These are phyloP conservation scores for Penicillium maclennaniae DNA, from an alignment of 495 filamentous ascomycete species.

Conservation along the genomic window DNA sequence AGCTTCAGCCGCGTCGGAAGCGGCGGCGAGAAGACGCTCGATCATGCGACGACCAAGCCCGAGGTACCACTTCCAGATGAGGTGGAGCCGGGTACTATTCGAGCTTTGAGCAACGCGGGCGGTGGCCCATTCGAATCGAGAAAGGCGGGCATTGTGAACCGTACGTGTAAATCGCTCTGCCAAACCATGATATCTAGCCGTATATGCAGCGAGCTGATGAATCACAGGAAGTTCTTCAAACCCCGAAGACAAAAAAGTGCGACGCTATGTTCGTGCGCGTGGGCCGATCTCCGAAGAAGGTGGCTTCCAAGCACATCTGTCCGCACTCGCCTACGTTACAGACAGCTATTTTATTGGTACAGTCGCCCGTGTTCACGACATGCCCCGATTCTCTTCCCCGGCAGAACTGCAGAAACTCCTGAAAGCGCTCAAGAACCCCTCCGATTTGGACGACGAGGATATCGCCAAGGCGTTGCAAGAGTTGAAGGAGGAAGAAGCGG, in stretches of 20 bases:
- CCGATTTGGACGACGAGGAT: conserved; percentile 43
- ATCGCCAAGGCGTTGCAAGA: conserved; percentile 39
- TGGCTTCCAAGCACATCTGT: conserved; percentile 74
- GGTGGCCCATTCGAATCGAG: conserved; percentile 42
- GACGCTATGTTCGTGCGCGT: conserved; percentile 75
- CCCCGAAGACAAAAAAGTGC: conserved; percentile 63
- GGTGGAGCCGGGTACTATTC: conserved; percentile 15
- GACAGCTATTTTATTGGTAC: conserved; percentile 92
- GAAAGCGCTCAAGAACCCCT: conserved; percentile 44
- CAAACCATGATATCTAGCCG: neutral
- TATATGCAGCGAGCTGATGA: neutral
- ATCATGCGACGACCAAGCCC: conserved; percentile 38
- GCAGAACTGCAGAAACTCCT: conserved; percentile 35
- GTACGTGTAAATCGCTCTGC: conserved; percentile 23
- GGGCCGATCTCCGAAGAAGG: conserved; percentile 68
- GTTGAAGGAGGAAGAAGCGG: conserved; percentile 41
- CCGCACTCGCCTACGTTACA: conserved; percentile 85
- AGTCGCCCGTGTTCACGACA: conserved; percentile 68
- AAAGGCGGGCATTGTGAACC: conserved; percentile 41
- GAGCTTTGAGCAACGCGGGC: conserved; percentile 27
- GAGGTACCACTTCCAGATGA: conserved; percentile 26
- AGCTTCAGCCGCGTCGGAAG: conserved; percentile 75
- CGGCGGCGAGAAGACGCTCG: conserved; percentile 56
- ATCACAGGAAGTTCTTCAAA: conserved; percentile 34
- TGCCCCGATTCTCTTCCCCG: conserved; percentile 57